Evolutionary conservation across 805 yeast species (phyloP), one percentile per base, ranked within the genome.

Genomic region (Kuraishia hungarica): DNA sequence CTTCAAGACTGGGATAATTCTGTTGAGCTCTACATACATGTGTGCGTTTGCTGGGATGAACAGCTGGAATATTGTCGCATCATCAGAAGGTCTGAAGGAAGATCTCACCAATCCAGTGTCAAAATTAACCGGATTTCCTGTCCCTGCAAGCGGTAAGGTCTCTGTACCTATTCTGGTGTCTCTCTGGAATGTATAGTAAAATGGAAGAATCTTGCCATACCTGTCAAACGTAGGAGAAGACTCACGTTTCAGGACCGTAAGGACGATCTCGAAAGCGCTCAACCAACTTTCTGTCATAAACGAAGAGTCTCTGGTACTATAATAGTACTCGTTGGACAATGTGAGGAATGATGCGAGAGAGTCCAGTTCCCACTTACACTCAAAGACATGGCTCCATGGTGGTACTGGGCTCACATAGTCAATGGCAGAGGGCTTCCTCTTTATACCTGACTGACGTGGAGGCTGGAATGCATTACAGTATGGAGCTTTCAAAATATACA

Each of bases 391-490:
- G 19, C 67, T 66, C 83, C 91, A 87, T 57, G 87, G 81, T 1
- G 91, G 92, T 5, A 62, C 61, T 0, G 97, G 97, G 39, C 62
- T 66, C 4, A 90, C 96, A 3, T 68, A 64, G 65, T 91, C 97
- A 53, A 74, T 67, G 1, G 84, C 78, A 6, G 87, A 72, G 1
- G 76, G 69, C 29, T 80, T 82, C 46, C 73, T 72, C 48, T 72
- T 72, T 26, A 86, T 72, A 0, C 72, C 72, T 1, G 84, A 76
- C 5, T 64, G 70, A 2, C 71, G 71, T 0, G 97, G 97, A 1
- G 97, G 96, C 63, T 90, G 96, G 72, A 89, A 91, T 0, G 97
- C 97, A 68, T 90, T 90, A 69, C 97, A 90, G 67, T 88, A 90
- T 0, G 97, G 96, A 5, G 86, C 80, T 24, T 70, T 72, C 20